Percentiles rank a stretch among this genome's conserved stretches.
phyloP scores from a whole-genome alignment of 805 yeast genomes.

The Candida argentea region DNA sequence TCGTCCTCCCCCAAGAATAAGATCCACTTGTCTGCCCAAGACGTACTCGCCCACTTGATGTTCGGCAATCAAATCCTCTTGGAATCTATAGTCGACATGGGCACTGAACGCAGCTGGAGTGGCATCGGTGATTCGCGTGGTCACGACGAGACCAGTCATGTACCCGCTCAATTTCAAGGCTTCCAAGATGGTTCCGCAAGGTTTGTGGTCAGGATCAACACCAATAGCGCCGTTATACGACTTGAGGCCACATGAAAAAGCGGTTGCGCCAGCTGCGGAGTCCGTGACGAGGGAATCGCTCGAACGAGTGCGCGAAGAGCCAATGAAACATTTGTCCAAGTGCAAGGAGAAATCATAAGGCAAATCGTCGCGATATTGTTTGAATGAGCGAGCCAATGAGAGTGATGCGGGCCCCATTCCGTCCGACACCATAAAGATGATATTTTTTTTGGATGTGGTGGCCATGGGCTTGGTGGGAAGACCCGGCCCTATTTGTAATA shows the following conservation, averaged over 20 bases:
- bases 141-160: slow-evolving; percentile 82
- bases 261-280: slow-evolving; percentile 97
- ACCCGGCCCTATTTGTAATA: slow-evolving; percentile 1
- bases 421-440: slow-evolving; percentile 83
- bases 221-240: slow-evolving; percentile 88
- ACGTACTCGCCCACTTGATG: slow-evolving; percentile 81
- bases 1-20: slow-evolving; percentile 87
- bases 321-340: slow-evolving; percentile 64
- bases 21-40: slow-evolving; percentile 69
- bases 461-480: too few relatives aligned
- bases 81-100: slow-evolving; percentile 65
- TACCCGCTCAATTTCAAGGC: slow-evolving; percentile 78
- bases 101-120: slow-evolving; percentile 87
- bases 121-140: slow-evolving; percentile 88
- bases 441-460: slow-evolving; percentile 49
- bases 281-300: slow-evolving; percentile 74
- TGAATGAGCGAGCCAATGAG: slow-evolving; percentile 68
- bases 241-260: slow-evolving; percentile 77
- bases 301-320: slow-evolving; percentile 79
- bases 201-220: slow-evolving; percentile 55
- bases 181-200: slow-evolving; percentile 84
- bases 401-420: slow-evolving; percentile 94
- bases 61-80: slow-evolving; percentile 78
- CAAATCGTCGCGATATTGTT: slow-evolving; percentile 49
- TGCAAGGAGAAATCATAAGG: slow-evolving; percentile 45